A percentile compares a stretch with the other conserved stretches of the same genome.
phyloP scores from a whole-genome alignment of 352 stramenopile species.

The Thalassiosira hispida region DNA sequence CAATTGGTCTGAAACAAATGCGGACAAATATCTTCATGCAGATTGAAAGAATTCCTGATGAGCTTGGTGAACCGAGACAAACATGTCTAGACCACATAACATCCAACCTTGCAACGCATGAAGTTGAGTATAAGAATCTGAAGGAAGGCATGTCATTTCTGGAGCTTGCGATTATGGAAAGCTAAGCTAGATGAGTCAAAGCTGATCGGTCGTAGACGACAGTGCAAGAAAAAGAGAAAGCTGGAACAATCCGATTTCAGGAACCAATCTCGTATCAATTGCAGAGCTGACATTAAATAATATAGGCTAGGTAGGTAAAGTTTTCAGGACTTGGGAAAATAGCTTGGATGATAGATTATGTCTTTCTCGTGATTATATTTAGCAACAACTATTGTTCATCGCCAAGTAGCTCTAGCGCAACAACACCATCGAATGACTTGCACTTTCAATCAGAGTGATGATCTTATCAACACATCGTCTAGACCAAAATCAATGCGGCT shows the following conservation, averaged over 20 bases:
- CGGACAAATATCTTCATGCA: background rate
- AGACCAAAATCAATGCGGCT: background rate
- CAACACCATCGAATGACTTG: background rate
- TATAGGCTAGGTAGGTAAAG: background rate
- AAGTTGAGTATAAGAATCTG: background rate
- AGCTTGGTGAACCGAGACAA: background rate
- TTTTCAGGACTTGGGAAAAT: background rate
- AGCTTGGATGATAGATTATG: background rate
- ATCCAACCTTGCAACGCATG: background rate
- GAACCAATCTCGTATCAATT: background rate
- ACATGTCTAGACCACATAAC: background rate
- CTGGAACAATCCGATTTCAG: too few species aligned
- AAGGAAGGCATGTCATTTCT: background rate
- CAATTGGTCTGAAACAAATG: background rate
- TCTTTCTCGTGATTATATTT: background rate
- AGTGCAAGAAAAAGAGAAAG: background rate
- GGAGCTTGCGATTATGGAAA: too few species aligned
- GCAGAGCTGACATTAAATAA: background rate
- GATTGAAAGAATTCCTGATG: background rate
- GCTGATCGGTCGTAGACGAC: background rate
- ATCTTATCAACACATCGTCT: background rate
- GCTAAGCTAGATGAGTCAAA: too few species aligned
- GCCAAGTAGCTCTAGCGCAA: background rate
- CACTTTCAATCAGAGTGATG: too few species aligned
- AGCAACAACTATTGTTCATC: background rate